A percentile compares a stretch with the other conserved stretches of the same genome.
Conservation (phyloP, 768 basidiomycete genomes). For the Sistotremastrum niveocremeum region DNA sequence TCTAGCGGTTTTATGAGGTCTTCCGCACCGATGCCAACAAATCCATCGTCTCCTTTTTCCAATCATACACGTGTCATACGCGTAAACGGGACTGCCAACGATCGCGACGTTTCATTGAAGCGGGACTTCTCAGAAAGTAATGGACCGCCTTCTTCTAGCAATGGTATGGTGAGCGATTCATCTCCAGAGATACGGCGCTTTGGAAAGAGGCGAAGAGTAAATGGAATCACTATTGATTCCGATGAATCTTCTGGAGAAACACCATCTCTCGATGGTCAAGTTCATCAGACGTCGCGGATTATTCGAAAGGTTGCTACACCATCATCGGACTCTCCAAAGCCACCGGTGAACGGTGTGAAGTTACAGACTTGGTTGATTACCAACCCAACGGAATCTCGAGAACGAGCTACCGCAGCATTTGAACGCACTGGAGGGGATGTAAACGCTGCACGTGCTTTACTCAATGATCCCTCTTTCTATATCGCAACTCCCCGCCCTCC, state of each 20-base stretch:
- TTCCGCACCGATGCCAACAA: constrained; percentile 16
- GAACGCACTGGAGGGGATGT: constrained; percentile 1
- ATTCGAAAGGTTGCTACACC: too few species aligned
- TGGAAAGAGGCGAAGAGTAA: constrained; percentile 21
- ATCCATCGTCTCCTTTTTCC: too few species aligned
- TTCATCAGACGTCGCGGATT: not conserved
- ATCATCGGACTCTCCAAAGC: too few species aligned
- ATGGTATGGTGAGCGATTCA: constrained; percentile 3
- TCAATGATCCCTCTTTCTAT: constrained; percentile 1
- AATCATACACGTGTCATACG: constrained; percentile 36
- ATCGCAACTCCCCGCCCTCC: not conserved
- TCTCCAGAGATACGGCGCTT: constrained; percentile 27
- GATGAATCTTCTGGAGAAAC: not conserved
- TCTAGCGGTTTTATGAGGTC: constrained; percentile 44
- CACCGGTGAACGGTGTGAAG: too few species aligned
- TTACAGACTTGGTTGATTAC: constrained; percentile 38
- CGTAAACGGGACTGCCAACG: constrained; percentile 21
- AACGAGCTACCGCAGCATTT: constrained; percentile 3
- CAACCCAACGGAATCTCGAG: constrained; percentile 10
- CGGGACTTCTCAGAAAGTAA: constrained; percentile 23
- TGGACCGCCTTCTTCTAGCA: constrained; percentile 13
- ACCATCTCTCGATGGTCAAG: not conserved
- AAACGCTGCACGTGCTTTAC: constrained; percentile 2
- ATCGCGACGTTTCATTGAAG: not conserved
- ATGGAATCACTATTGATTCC: too few species aligned